A percentile compares a stretch with the other conserved stretches of the same genome.
Conservation (phyloP, 75 land plant genomes). For the Gnetum montanum region DNA sequence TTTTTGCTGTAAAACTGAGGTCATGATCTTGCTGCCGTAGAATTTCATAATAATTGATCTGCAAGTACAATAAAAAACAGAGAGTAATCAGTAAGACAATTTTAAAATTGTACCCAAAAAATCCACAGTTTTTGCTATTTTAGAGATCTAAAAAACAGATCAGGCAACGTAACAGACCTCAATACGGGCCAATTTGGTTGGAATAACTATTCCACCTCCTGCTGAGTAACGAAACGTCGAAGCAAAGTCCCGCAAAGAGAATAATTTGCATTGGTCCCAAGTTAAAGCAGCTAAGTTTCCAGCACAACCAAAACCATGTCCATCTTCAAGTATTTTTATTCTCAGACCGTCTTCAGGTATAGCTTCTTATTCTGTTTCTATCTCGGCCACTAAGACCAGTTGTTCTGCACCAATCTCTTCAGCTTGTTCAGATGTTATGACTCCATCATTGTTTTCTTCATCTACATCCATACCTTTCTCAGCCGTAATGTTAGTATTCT, state of each 20-base stretch:
- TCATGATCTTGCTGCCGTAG: conserved; percentile 59
- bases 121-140: neutral
- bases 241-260: conserved; percentile 41
- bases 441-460: too few species aligned
- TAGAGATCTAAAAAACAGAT: neutral
- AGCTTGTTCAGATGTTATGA: too few species aligned
- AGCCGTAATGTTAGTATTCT: too few species aligned
- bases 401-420: too few species aligned
- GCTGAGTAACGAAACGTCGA: conserved; percentile 53
- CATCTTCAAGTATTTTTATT: too few species aligned
- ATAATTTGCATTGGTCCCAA: conserved; percentile 23
- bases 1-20: conserved; percentile 53
- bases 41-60: conserved; percentile 84
- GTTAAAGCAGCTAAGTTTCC: conserved; percentile 69
- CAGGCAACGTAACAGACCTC: conserved; percentile 46
- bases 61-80: too few species aligned
- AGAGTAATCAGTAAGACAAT: too few species aligned
- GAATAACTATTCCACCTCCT: conserved; percentile 76
- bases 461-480: too few species aligned
- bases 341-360: too few species aligned
- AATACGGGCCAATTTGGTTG: conserved; percentile 77
- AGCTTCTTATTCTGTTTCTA: too few species aligned
- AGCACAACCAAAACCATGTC: conserved; percentile 66
- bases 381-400: too few species aligned
- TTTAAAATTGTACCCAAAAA: neutral